Base-by-base conservation (phyloP, 441 rosid species). In the Pelargonium citronellum region DNA sequence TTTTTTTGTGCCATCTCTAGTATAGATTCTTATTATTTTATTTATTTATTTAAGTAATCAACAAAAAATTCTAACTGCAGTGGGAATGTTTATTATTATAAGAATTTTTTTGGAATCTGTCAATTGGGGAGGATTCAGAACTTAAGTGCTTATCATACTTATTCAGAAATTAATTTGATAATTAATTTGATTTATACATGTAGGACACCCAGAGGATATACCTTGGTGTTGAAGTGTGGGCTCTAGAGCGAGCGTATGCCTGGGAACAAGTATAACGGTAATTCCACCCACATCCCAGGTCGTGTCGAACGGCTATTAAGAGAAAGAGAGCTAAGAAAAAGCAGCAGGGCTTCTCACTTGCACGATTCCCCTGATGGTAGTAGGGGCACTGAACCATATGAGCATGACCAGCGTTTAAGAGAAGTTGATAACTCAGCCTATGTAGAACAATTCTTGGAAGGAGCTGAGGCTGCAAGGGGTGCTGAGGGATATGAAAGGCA, bases 261-360 rank as follows among this genome's bases (percentile, higher is more conserved):
- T 87, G 97, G 90, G 73, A 88, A 86, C 80, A 89, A 89, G 92
- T 89, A 81, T 85, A 86, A 88, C 85, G 74, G 84, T 68, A 83
- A 85, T 79, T 74, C 96, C 13, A 72, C 78, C 77, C 87, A 77
- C 74, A 64, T 84, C 82, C 85, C 84, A 69, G 73, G 81, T 81
- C 87, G 96, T 71, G 75, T 89, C 16, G 91, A 82, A 76, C 88
- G 97, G 82, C 98, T 91, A 70, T 68, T 95, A 80, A 81, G 85
- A 82, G 92, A 79, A 13, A 85, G 93, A 78, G 93, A 85, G 79
- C 83, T 81, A 79, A 83, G 95, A 80, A 91, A 65, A 72, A 87
- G 64, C 83, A 84, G 68, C 82, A 83, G 76, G 49, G 81, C 79
- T 72, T 80, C 77, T 69, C 80, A 80, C 64, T 79, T 80, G 58